Evolutionary conservation across 2,329 filamentous ascomycete species (phyloP).

Genomic region (Beauveria caledonica): DNA sequence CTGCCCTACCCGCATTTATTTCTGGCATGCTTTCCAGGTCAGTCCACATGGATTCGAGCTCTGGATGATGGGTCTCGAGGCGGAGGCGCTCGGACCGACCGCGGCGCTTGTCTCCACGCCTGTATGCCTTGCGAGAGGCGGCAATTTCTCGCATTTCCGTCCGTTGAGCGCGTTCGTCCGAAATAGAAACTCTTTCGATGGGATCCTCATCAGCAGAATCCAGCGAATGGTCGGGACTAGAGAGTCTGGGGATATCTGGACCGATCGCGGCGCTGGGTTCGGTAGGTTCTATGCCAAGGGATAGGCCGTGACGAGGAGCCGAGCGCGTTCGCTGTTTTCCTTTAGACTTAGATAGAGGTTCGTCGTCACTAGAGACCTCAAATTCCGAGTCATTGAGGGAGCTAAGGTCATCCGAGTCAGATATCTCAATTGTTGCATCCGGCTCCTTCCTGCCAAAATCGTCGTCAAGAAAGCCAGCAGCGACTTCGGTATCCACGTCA

Average conservation of each 20-base stretch:
- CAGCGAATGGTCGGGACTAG: not conserved
- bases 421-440: conserved; percentile 13
- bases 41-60: conserved; percentile 77
- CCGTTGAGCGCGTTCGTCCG: not conserved
- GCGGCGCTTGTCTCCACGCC: conserved; percentile 21
- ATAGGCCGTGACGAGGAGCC: not conserved
- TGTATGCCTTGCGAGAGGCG: conserved; percentile 27
- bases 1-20: conserved; percentile 44
- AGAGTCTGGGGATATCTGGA: not conserved
- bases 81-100: conserved; percentile 48
- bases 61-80: conserved; percentile 69
- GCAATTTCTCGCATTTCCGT: conserved; percentile 16
- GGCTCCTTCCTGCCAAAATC: conserved; percentile 7
- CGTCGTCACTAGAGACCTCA: conserved; percentile 22
- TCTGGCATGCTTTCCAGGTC: conserved; percentile 60
- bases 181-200: conserved; percentile 18
- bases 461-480: conserved; percentile 16
- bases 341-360: conserved; percentile 19
- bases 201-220: not conserved
- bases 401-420: conserved; percentile 14
- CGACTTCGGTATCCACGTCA: conserved; percentile 25
- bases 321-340: conserved; percentile 10
- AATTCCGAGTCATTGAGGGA: conserved; percentile 13
- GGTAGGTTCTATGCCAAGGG: not conserved
- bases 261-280: not conserved